These are phyloP conservation scores for Phytophthora citricola DNA, from an alignment of 352 stramenopile genomes.

Conservation along the genomic window DNA sequence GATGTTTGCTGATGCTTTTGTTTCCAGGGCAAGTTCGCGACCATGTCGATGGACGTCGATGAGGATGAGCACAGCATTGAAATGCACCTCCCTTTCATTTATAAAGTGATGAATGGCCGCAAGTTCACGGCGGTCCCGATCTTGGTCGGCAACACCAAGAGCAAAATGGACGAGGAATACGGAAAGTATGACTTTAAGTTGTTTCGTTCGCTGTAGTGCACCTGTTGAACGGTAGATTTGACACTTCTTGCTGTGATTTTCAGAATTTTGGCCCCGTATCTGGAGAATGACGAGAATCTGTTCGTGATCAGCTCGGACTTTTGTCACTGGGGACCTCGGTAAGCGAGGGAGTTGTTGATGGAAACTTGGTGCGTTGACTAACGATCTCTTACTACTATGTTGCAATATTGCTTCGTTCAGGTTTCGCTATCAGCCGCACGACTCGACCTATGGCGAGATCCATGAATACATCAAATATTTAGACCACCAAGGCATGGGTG, in stretches of 20 bases:
- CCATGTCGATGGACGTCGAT: constrained; percentile 89
- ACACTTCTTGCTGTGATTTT: constrained; percentile 3
- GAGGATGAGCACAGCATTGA: constrained; percentile 97
- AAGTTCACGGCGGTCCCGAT: constrained; percentile 94
- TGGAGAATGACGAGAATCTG: constrained; percentile 93
- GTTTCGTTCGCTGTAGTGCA: not conserved
- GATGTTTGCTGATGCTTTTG: constrained; percentile 2
- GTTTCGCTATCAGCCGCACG: constrained; percentile 92
- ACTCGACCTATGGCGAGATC: constrained; percentile 89
- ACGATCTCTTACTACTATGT: not conserved
- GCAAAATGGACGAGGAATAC: constrained; percentile 83
- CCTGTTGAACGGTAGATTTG: not conserved
- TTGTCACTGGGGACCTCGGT: constrained; percentile 95
- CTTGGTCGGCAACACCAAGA: constrained; percentile 95
- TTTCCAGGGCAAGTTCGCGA: constrained; percentile 70
- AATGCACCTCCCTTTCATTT: constrained; percentile 97
- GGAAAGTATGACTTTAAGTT: constrained; percentile 59
- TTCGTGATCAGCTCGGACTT: constrained; percentile 98
- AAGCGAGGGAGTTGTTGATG: constrained; percentile 1
- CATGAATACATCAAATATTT: constrained; percentile 96
- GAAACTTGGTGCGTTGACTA: not conserved
- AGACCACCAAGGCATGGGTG: constrained; percentile 90
- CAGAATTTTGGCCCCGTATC: constrained; percentile 91
- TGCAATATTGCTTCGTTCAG: constrained; percentile 31
- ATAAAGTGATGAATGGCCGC: constrained; percentile 83